Base-by-base conservation (phyloP, 495 filamentous ascomycete genomes). In the Thozetella sp. region DNA sequence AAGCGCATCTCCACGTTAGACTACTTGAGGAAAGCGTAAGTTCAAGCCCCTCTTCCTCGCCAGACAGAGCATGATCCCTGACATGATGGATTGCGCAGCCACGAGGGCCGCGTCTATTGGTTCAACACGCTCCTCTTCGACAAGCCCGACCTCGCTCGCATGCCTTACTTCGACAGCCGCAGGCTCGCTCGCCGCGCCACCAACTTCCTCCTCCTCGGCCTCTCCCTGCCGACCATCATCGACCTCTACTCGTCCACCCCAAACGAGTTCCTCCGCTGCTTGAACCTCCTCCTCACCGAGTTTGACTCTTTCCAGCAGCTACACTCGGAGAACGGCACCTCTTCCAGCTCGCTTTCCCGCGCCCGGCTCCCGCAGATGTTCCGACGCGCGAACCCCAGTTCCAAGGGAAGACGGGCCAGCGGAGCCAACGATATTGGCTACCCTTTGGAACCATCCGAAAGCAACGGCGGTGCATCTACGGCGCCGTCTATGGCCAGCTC, bases 1-100 rank as follows among this genome's bases (percentile, higher is more conserved):
- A 99, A 97, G 79, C 83, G 95, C 63, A 97, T 98, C 77, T 92
- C 93, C n/a, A 99, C 96, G 0, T 69, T 99, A 25, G 92, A 96
- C 66, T 99, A 98, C 64, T 74, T 99, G 52, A 84, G 93, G 54
- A 97, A 96, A 76, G 89, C 91, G 90, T 96, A 75, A 73, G 90
- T 83, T 51, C 50, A 22, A 6, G 34, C 37, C 25, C 22, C 54
- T 51, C 25, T n/a, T 24, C 45, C 55, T 62, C 51, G 58, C n/a
- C n/a, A n/a, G n/a, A n/a, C n/a, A n/a, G n/a, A n/a, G n/a, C n/a
- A n/a, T n/a, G n/a, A n/a, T n/a, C n/a, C n/a, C n/a, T n/a, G n/a
- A n/a, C n/a, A n/a, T n/a, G n/a, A n/a, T 46, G 22, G 60, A 55
- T 26, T 51, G 2, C 34, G 34, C 66, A 97, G 93, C 22, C 91